Conservation (phyloP, 768 basidiomycete genomes). For the Phaffia tasmanica region DNA sequence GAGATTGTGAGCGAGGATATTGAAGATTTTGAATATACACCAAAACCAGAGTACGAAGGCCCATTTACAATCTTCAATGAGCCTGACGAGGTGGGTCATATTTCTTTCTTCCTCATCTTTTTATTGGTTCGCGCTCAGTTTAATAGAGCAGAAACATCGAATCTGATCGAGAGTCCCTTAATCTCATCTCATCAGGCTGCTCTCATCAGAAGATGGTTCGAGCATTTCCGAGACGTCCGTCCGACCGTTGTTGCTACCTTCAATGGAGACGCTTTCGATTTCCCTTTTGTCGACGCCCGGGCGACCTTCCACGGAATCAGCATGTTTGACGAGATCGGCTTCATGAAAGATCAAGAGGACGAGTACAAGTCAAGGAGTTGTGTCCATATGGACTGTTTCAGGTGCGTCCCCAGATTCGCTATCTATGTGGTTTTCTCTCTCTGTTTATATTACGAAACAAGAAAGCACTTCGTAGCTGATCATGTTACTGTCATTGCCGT, state of each 20-base stretch:
- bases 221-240: constrained; percentile 81
- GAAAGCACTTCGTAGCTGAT: too few relatives aligned
- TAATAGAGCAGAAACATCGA: too few relatives aligned
- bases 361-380: constrained; percentile 89
- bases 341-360: constrained; percentile 78
- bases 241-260: constrained; percentile 97
- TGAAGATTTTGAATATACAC: constrained; percentile 97
- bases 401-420: constrained; percentile 38
- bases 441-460: background rate
- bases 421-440: background rate
- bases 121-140: background rate
- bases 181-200: constrained; percentile 48
- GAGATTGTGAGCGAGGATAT: constrained; percentile 97
- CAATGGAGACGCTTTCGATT: constrained; percentile 99
- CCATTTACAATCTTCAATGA: constrained; percentile 95
- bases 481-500: too few relatives aligned
- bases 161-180: background rate
- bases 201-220: constrained; percentile 76
- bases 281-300: constrained; percentile 84
- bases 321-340: constrained; percentile 91
- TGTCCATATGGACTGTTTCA: constrained; percentile 98
- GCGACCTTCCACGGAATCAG: constrained; percentile 81
- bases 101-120: background rate
- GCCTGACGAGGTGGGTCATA: constrained; percentile 60
- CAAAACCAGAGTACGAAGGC: constrained; percentile 93